These are phyloP conservation scores for Trypanosoma congolense DNA, from an alignment of 208 protist genomes.

Conservation along the genomic window DNA sequence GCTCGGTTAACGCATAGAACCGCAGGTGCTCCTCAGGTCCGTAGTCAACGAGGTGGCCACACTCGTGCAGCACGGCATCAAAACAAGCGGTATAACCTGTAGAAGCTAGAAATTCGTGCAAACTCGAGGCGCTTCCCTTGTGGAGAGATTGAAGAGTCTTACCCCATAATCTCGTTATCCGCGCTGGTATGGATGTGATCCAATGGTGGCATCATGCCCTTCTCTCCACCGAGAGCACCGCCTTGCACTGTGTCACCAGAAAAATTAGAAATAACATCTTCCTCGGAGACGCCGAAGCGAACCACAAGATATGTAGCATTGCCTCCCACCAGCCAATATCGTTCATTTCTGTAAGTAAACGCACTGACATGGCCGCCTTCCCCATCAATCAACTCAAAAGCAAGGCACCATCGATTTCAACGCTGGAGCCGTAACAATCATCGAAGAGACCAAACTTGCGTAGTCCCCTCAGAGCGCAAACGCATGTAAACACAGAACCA, in stretches of 20 bases:
- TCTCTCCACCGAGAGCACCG: neutral
- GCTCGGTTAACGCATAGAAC: constrained; percentile 69
- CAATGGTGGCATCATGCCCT: neutral
- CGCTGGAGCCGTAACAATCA: constrained; percentile 19
- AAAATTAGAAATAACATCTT: constrained; percentile 52
- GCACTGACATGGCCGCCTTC: constrained; percentile 59
- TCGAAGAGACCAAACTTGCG: constrained; percentile 71
- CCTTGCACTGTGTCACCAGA: constrained; percentile 2
- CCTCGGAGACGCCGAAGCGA: constrained; percentile 55
- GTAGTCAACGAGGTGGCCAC: constrained; percentile 57
- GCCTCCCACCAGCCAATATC: constrained; percentile 74
- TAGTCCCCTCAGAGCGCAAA: constrained; percentile 45
- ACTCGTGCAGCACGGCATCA: constrained; percentile 47
- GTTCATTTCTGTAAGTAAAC: constrained; percentile 29
- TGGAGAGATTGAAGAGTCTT: constrained; percentile 21
- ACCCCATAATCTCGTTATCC: constrained; percentile 52
- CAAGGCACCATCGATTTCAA: constrained; percentile 22
- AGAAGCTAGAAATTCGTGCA: constrained; percentile 34
- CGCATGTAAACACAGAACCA: constrained; percentile 7
- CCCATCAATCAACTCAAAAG: constrained; percentile 67
- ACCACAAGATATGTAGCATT: constrained; percentile 53
- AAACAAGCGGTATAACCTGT: constrained; percentile 56
- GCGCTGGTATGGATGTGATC: constrained; percentile 27
- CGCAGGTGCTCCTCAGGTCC: constrained; percentile 24
- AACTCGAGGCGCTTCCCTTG: constrained; percentile 4